Evolutionary conservation across 768 basidiomycete species (phyloP).

Genomic region (Suillus subaureus): DNA sequence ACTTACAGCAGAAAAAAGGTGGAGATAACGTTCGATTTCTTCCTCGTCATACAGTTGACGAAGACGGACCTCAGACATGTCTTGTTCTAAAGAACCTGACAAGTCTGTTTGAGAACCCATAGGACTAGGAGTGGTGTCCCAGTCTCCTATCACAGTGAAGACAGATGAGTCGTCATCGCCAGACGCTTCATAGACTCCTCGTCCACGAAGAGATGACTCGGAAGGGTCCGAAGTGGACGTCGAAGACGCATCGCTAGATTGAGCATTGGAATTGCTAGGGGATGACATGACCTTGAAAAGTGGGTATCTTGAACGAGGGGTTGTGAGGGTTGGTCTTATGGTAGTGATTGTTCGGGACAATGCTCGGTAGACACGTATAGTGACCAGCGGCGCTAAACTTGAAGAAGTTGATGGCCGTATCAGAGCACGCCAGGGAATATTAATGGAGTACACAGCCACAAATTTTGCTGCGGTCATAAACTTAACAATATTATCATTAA

Average conservation of each 20-base stretch:
- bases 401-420: background rate
- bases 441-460: background rate
- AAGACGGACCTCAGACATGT: constrained; percentile 53
- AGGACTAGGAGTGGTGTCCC: background rate
- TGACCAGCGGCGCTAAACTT: background rate
- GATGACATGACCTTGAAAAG: constrained; percentile 2
- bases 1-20: constrained; percentile 62
- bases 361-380: background rate
- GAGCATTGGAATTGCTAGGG: background rate
- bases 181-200: background rate
- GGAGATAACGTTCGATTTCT: constrained; percentile 62
- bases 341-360: background rate
- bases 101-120: constrained; percentile 3
- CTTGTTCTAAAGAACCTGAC: constrained; percentile 22
- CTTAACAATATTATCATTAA: too few relatives aligned
- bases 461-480: background rate
- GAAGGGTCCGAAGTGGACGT: background rate
- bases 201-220: background rate
- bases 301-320: background rate
- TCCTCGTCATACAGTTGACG: constrained; percentile 64
- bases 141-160: background rate
- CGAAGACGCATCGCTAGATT: background rate
- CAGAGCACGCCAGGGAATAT: background rate
- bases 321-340: background rate
- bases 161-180: background rate